Evolutionary conservation across 305 asterid species (phyloP).

Genomic region (Ilex paraguariensis): DNA sequence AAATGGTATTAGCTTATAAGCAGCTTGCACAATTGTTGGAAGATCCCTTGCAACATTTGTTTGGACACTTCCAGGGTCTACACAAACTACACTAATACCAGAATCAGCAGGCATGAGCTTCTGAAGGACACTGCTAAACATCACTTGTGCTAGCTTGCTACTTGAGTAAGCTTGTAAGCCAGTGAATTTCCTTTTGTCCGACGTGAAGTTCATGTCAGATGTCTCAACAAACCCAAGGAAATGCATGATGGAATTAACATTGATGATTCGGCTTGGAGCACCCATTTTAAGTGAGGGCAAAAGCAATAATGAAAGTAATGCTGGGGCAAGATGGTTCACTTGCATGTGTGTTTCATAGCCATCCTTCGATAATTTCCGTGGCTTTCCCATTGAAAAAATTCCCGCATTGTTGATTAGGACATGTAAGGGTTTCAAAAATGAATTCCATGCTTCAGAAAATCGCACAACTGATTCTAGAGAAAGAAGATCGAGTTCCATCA

Average conservation of each 20-base stretch:
- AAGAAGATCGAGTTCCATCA: slow-evolving; percentile 13
- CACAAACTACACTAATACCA: slow-evolving; percentile 7
- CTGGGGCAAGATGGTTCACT: slow-evolving; percentile 17
- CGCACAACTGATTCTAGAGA: slow-evolving; percentile 10
- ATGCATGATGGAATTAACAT: slow-evolving; percentile 15
- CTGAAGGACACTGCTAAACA: slow-evolving; percentile 13
- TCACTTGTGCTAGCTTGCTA: slow-evolving; percentile 11
- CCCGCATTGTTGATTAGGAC: slow-evolving; percentile 18
- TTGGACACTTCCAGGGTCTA: slow-evolving; percentile 16
- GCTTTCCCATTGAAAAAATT: slow-evolving; percentile 15
- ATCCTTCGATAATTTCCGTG: slow-evolving; percentile 9
- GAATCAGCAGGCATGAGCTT: slow-evolving; percentile 6
- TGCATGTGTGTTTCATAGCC: slow-evolving; percentile 13
- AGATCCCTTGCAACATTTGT: slow-evolving; percentile 14
- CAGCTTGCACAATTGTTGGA: slow-evolving; percentile 2
- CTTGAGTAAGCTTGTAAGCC: slow-evolving; percentile 7
- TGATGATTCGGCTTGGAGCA: slow-evolving; percentile 13
- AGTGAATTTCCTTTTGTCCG: neutral
- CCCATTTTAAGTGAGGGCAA: slow-evolving; percentile 12
- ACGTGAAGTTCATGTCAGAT: slow-evolving; percentile 4
- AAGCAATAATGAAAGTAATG: slow-evolving; percentile 11
- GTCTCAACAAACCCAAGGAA: slow-evolving; percentile 8
- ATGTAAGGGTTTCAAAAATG: slow-evolving; percentile 10
- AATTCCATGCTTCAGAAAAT: slow-evolving; percentile 14
- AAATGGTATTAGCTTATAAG: slow-evolving; percentile 5